Conservation (phyloP, 208 protist genomes). For the Leishmania arabica region DNA sequence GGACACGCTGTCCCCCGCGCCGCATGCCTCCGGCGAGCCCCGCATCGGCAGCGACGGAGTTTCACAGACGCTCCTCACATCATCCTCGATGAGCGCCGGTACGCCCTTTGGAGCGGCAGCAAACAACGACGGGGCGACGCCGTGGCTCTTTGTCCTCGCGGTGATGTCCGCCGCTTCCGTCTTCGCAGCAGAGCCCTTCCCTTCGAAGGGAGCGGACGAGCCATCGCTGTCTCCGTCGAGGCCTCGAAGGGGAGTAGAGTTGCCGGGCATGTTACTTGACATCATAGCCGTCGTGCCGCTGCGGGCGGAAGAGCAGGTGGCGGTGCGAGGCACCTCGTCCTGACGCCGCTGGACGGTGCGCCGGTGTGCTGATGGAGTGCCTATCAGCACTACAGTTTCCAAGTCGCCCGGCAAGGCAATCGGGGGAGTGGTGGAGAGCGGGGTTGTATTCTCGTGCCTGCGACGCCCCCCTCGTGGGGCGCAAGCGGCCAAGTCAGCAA, state of each 20-base stretch:
- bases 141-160: neutral
- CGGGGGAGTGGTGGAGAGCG: neutral
- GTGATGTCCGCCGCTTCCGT: neutral
- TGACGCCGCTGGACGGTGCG: neutral
- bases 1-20: neutral
- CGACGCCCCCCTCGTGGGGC: neutral
- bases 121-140: neutral
- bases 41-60: neutral
- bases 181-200: too few species aligned
- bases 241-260: neutral
- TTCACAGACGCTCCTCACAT: neutral
- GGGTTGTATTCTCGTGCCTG: slow-evolving; percentile 7
- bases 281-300: slow-evolving; percentile 1
- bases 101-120: neutral
- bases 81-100: neutral
- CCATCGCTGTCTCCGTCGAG: neutral
- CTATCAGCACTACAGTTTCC: slow-evolving; percentile 25
- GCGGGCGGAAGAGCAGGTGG: neutral
- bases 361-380: slow-evolving; percentile 9
- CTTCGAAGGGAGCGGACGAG: neutral
- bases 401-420: slow-evolving; percentile 8
- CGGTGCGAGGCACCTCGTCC: neutral
- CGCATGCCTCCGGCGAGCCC: neutral
- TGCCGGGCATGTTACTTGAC: neutral
- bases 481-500: neutral